Percentiles rank a stretch among this genome's conserved stretches.
Conservation (phyloP, 2,329 filamentous ascomycete species). For the Cordyceps cicadae region DNA sequence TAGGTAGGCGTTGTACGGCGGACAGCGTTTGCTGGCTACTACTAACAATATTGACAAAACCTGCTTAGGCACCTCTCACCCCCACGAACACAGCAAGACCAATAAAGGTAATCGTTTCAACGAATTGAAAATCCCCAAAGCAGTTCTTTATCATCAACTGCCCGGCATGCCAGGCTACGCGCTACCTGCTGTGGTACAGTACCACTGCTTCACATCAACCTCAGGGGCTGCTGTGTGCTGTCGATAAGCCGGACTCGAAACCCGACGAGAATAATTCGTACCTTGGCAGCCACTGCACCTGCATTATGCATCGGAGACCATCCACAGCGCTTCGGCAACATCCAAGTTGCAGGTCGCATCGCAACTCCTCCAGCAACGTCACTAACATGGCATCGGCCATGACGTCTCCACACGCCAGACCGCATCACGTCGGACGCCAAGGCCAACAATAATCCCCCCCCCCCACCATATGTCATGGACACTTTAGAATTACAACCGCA, state of each 20-base stretch:
- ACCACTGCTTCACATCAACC: no score
- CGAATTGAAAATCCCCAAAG: no score
- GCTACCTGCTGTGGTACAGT: no score
- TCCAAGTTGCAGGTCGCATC: not conserved
- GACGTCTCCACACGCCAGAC: slow-evolving; percentile 12
- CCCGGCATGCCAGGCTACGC: no score
- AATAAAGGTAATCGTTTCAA: no score
- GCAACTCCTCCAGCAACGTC: not conserved
- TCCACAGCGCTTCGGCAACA: not conserved
- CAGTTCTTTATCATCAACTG: no score
- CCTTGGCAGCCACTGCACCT: not conserved
- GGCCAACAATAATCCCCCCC: not conserved
- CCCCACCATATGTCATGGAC: slow-evolving; percentile 9
- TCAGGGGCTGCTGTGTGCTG: not conserved
- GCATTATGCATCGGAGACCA: not conserved
- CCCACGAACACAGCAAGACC: no score
- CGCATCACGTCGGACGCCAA: slow-evolving; percentile 11
- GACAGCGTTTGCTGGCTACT: no score
- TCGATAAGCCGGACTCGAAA: not conserved
- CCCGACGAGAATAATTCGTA: not conserved
- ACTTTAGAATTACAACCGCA: not conserved
- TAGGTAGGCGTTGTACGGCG: no score
- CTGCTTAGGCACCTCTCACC: no score
- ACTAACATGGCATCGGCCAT: not conserved
- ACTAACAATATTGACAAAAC: no score